A percentile compares a stretch with the other conserved stretches of the same genome.
These are phyloP conservation scores for Lyophyllum shimeji DNA, from an alignment of 768 basidiomycete genomes.

Conservation along the genomic window DNA sequence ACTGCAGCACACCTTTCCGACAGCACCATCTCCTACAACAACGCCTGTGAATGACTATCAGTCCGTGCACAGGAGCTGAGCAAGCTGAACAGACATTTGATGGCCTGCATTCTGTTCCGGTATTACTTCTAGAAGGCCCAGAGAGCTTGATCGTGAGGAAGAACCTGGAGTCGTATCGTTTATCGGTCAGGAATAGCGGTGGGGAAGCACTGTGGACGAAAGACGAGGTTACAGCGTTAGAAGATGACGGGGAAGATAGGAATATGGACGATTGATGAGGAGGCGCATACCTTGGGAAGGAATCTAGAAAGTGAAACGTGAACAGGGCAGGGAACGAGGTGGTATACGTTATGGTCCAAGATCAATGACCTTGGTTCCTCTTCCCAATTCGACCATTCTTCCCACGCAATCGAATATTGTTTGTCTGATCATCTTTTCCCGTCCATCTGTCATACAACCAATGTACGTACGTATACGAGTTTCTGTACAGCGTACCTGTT, in stretches of 20 bases:
- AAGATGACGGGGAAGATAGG: constrained; percentile 6
- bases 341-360: constrained; percentile 22
- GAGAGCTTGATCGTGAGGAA: constrained; percentile 13
- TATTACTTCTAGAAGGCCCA: constrained; percentile 19
- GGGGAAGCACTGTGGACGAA: constrained; percentile 13
- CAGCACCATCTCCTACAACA: constrained; percentile 98
- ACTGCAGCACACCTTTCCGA: constrained; percentile 77
- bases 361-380: constrained; percentile 19
- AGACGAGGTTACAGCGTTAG: constrained; percentile 9
- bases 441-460: constrained; percentile 7
- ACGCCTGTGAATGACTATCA: constrained; percentile 65
- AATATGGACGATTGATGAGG: constrained; percentile 5
- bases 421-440: constrained; percentile 12
- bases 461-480: not conserved
- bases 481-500: not conserved
- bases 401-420: constrained; percentile 22
- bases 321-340: constrained; percentile 13
- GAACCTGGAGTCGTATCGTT: constrained; percentile 20
- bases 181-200: constrained; percentile 18
- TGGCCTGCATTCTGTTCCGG: constrained; percentile 74
- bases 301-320: constrained; percentile 16
- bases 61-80: constrained; percentile 20
- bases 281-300: constrained; percentile 13
- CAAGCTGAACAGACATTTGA: constrained; percentile 65
- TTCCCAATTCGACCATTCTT: constrained; percentile 23